Percentiles rank a stretch among this genome's conserved stretches.
Evolutionary conservation across 139 green algal species (phyloP).

Genomic region (Marvania coccoides): DNA sequence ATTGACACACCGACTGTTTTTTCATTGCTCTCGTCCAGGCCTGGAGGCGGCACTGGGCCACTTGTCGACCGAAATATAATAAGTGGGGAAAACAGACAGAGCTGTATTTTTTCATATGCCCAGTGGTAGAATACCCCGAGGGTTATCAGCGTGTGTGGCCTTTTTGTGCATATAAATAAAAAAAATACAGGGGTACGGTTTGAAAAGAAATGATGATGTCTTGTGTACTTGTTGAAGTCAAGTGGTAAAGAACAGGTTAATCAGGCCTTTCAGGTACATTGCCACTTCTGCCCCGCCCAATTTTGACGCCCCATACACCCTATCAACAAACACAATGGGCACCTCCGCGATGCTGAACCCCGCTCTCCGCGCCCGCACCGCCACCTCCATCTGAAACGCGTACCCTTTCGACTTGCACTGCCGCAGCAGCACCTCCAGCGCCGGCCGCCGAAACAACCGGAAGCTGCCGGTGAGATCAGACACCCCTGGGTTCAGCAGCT

Average conservation of each 20-base stretch:
- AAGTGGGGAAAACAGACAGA: too few species aligned
- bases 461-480: conserved; percentile 92
- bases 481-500: conserved; percentile 62
- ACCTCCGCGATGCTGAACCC: conserved; percentile 72
- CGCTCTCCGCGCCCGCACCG: conserved; percentile 62
- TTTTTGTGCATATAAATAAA: too few species aligned
- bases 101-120: too few species aligned
- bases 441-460: conserved; percentile 71
- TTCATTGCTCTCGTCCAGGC: too few species aligned
- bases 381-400: conserved; percentile 98
- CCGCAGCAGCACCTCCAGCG: conserved; percentile 46
- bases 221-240: too few species aligned
- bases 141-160: too few species aligned
- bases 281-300: conserved; percentile 81
- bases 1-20: too few species aligned
- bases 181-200: too few species aligned
- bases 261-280: conserved; percentile 77
- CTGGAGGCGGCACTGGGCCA: too few species aligned
- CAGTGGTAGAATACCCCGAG: too few species aligned
- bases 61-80: too few species aligned
- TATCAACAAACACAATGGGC: conserved; percentile 98
- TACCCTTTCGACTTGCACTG: conserved; percentile 49
- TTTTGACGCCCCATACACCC: conserved; percentile 89
- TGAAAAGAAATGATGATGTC: too few species aligned
- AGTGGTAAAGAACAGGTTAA: conserved; percentile 76